Conservation (phyloP, 2,329 filamentous ascomycete genomes). For the Aaosphaeria pasadenensis region DNA sequence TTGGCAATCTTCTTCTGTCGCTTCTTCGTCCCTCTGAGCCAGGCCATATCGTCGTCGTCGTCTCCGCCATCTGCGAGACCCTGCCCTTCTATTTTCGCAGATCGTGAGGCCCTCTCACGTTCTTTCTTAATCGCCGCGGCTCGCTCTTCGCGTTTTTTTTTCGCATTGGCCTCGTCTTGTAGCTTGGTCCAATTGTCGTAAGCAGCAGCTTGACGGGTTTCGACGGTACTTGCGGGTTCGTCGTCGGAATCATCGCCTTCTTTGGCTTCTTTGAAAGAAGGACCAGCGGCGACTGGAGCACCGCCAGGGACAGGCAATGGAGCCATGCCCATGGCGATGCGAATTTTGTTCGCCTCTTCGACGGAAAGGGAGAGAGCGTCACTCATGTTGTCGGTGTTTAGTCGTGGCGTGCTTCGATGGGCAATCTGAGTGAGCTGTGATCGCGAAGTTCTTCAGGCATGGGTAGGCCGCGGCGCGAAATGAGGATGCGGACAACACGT, state of each 20-base stretch:
- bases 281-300: slow-evolving; percentile 48
- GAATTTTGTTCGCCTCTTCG: slow-evolving; percentile 91
- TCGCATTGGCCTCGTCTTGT: slow-evolving; percentile 68
- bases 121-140: slow-evolving; percentile 83
- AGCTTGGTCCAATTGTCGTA: slow-evolving; percentile 72
- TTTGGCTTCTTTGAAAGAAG: slow-evolving; percentile 53
- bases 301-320: slow-evolving; percentile 80
- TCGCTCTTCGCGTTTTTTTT: slow-evolving; percentile 74
- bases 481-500: no score
- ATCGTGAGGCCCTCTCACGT: slow-evolving; percentile 76
- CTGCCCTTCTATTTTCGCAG: slow-evolving; percentile 73
- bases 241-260: slow-evolving; percentile 57
- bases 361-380: slow-evolving; percentile 51
- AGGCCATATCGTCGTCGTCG: slow-evolving; percentile 73
- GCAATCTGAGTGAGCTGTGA: no score
- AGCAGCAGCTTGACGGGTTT: slow-evolving; percentile 70
- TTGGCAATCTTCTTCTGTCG: slow-evolving; percentile 84
- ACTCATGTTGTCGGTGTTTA: slow-evolving; percentile 15
- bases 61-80: slow-evolving; percentile 76
- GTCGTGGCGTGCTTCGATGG: no score
- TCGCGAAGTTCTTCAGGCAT: no score
- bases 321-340: slow-evolving; percentile 83
- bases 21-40: slow-evolving; percentile 89
- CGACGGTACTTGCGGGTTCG: slow-evolving; percentile 77
- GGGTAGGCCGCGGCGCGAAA: no score